Evolutionary conservation across 441 rosid species (phyloP).

Genomic region (Populus hybrid): DNA sequence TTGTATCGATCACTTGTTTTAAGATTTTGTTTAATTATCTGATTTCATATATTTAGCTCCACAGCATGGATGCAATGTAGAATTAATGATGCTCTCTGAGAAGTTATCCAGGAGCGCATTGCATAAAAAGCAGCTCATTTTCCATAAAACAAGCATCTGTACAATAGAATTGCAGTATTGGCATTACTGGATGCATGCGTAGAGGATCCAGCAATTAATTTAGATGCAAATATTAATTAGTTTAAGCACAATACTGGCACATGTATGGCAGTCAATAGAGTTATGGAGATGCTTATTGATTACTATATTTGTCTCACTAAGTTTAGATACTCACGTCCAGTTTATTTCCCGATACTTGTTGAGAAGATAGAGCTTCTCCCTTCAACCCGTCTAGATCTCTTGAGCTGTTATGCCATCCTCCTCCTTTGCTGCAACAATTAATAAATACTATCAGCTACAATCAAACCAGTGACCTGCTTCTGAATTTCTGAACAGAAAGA

Average conservation of each 20-base stretch:
- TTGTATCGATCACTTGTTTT: no score
- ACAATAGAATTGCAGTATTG: not conserved
- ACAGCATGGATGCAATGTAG: no score
- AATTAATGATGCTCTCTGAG: no score
- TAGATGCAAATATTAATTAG: not conserved
- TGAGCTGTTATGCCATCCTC: slow-evolving; percentile 6
- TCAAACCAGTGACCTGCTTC: not conserved
- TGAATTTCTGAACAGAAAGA: not conserved
- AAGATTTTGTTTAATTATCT: no score
- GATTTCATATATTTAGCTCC: no score
- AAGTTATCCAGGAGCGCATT: no score
- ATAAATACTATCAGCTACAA: not conserved
- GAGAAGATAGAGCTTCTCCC: slow-evolving; percentile 8
- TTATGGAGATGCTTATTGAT: not conserved
- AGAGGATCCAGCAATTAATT: not conserved
- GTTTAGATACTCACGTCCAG: slow-evolving; percentile 8
- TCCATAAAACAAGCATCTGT: not conserved
- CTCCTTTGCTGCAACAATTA: slow-evolving; percentile 3
- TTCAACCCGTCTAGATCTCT: slow-evolving; percentile 5
- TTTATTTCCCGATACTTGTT: slow-evolving; percentile 2
- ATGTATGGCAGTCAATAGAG: not conserved
- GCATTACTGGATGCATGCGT: not conserved
- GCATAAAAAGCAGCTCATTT: no score
- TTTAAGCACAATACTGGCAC: no score
- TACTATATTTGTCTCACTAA: not conserved